Percentiles rank a stretch among this genome's conserved stretches.
These are phyloP conservation scores for Ceratobasidium papillatum DNA, from an alignment of 1,284 basidiomycete species.

Conservation along the genomic window DNA sequence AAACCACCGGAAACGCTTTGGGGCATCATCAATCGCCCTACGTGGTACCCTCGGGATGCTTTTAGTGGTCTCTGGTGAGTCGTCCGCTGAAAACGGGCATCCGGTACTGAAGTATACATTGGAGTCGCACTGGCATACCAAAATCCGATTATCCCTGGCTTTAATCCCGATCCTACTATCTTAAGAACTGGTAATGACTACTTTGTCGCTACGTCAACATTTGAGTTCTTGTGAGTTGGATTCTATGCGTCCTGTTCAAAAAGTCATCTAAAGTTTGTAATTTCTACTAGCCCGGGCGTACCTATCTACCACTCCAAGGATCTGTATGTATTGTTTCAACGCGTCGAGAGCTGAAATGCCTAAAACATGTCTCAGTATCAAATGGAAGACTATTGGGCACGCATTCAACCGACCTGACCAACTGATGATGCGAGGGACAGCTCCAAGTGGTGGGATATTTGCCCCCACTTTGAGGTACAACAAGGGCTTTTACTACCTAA, in stretches of 20 bases:
- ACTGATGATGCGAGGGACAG: constrained; percentile 43
- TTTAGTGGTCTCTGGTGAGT: too few species aligned
- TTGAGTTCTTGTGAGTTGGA: constrained; percentile 42
- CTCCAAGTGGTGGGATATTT: constrained; percentile 42
- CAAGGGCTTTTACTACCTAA: constrained; percentile 42
- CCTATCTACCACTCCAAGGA: constrained; percentile 45
- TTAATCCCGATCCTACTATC: constrained; percentile 44
- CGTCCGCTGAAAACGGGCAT: too few species aligned
- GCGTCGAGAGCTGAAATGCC: background rate
- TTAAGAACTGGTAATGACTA: constrained; percentile 43
- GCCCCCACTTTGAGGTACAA: constrained; percentile 41
- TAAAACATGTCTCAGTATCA: constrained; percentile 9
- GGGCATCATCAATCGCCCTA: too few species aligned
- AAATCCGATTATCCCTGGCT: constrained; percentile 38
- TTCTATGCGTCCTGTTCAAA: background rate
- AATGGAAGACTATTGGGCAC: constrained; percentile 44
- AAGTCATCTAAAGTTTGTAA: background rate
- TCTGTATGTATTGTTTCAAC: constrained; percentile 9
- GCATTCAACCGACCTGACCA: constrained; percentile 43
- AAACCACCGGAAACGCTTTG: too few species aligned
- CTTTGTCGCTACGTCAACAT: constrained; percentile 43
- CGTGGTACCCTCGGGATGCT: too few species aligned
- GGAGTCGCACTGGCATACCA: constrained; percentile 13
- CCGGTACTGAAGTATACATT: too few species aligned
- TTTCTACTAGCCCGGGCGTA: constrained; percentile 34